A percentile compares a stretch with the other conserved stretches of the same genome.
Conservation (phyloP, 495 filamentous ascomycete species). For the Choiromyces venosus region DNA sequence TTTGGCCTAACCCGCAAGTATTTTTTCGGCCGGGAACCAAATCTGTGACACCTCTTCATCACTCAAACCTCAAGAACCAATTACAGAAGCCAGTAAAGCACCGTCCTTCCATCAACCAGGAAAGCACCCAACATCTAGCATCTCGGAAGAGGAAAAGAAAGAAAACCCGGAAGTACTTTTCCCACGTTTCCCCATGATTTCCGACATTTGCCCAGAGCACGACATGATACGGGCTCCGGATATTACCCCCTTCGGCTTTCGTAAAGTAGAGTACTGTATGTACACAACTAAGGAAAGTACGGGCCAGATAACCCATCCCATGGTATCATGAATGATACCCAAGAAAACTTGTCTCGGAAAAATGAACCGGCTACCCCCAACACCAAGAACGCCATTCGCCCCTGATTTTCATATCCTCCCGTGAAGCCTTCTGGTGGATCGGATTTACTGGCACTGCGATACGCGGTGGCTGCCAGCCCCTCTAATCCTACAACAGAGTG, state of each 20-base stretch:
- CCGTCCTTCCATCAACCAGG: too few relatives aligned
- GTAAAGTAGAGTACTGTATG: too few relatives aligned
- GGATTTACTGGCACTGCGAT: background rate
- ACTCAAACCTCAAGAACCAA: too few relatives aligned
- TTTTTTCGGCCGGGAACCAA: too few relatives aligned
- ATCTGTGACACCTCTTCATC: too few relatives aligned
- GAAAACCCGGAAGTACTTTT: background rate
- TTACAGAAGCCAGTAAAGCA: too few relatives aligned
- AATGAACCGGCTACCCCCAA: background rate
- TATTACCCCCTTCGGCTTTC: too few relatives aligned
- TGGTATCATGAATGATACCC: background rate
- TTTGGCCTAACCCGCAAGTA: too few relatives aligned
- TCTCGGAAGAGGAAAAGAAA: background rate
- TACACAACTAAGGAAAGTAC: background rate
- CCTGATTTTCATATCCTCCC: background rate
- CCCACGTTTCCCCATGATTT: background rate
- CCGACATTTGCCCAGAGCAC: background rate
- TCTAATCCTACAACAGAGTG: too few relatives aligned
- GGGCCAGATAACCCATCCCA: background rate
- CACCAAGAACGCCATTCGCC: background rate
- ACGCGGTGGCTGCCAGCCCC: too few relatives aligned
- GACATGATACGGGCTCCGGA: background rate
- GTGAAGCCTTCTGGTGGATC: background rate
- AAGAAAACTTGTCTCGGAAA: background rate
- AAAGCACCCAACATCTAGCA: too few relatives aligned